A percentile compares a stretch with the other conserved stretches of the same genome.
phyloP scores from a whole-genome alignment of 2,329 filamentous ascomycete genomes.

The Aspergillus sclerotialis region DNA sequence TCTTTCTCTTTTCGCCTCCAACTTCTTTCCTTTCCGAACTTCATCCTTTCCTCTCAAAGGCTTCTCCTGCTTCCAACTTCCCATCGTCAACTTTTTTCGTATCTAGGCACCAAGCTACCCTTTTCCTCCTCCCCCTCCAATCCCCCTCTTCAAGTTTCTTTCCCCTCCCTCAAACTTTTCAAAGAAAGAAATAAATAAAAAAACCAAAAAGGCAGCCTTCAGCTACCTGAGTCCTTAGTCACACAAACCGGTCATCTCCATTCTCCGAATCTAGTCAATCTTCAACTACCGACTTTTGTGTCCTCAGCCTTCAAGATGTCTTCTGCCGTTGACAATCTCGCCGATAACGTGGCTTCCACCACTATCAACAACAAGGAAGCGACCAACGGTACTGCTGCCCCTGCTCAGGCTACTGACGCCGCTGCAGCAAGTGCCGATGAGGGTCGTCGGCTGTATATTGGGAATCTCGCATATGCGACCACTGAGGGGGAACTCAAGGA shows the following conservation, averaged over 20 bases:
- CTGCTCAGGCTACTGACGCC: constrained; percentile 70
- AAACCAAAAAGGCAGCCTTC: constrained; percentile 37
- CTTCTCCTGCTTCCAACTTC: constrained; percentile 16
- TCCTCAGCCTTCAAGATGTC: constrained; percentile 64
- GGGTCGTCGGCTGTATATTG: constrained; percentile 98
- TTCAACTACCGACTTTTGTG: constrained; percentile 20
- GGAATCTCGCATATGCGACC: constrained; percentile 99
- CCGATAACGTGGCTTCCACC: constrained; percentile 60
- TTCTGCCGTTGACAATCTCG: constrained; percentile 65
- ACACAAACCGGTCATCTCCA: constrained; percentile 21
- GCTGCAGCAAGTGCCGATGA: constrained; percentile 96
- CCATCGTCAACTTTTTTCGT: constrained; percentile 25
- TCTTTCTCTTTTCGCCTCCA: neutral
- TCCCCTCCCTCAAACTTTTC: constrained; percentile 6
- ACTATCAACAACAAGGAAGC: constrained; percentile 57
- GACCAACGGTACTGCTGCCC: constrained; percentile 54
- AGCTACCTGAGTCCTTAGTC: constrained; percentile 63
- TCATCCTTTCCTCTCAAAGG: neutral
- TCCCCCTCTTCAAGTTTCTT: constrained; percentile 16
- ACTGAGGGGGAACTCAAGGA: constrained; percentile 99
- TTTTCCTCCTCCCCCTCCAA: constrained; percentile 57
- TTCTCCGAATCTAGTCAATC: neutral
- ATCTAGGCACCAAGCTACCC: constrained; percentile 89
- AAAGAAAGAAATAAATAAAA: constrained; percentile 5
- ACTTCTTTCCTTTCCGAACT: neutral